Percentiles rank a stretch among this genome's conserved stretches.
phyloP scores from a whole-genome alignment of 2,329 filamentous ascomycete genomes.

The Fusarium lyarnte region DNA sequence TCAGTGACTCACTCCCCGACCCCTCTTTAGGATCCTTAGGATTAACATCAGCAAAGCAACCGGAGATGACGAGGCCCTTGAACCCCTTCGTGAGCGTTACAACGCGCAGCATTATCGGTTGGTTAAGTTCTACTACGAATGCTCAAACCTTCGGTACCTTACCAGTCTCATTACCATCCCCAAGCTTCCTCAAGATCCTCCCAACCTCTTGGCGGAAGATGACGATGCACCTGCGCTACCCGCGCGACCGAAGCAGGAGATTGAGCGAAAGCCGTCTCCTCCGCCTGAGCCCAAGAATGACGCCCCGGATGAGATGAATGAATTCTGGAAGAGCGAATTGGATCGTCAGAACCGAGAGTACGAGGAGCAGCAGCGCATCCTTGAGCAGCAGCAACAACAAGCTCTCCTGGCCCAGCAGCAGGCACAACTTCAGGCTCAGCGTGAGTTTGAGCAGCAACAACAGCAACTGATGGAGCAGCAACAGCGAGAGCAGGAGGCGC shows the following conservation, averaged over 20 bases:
- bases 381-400: conserved; percentile 87
- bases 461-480: conserved; percentile 88
- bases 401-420: conserved; percentile 84
- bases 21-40: not conserved
- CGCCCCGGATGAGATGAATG: conserved; percentile 93
- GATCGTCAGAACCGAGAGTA: conserved; percentile 93
- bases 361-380: conserved; percentile 88
- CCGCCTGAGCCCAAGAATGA: conserved; percentile 73
- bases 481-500: conserved; percentile 86
- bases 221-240: conserved; percentile 86
- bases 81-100: conserved; percentile 87
- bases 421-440: conserved; percentile 84
- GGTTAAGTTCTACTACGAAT: conserved; percentile 99
- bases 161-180: conserved; percentile 96
- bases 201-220: conserved; percentile 86
- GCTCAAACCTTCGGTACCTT: conserved; percentile 94
- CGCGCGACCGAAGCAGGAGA: conserved; percentile 79
- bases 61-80: conserved; percentile 90
- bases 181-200: conserved; percentile 93
- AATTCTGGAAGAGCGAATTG: conserved; percentile 97
- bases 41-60: conserved; percentile 67
- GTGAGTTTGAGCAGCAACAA: conserved; percentile 97
- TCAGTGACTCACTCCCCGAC: conserved; percentile 55
- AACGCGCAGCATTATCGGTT: conserved; percentile 96
- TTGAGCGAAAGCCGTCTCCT: conserved; percentile 74